Base-by-base conservation (phyloP, 495 filamentous ascomycete species). In the Oidiodendron maius region DNA sequence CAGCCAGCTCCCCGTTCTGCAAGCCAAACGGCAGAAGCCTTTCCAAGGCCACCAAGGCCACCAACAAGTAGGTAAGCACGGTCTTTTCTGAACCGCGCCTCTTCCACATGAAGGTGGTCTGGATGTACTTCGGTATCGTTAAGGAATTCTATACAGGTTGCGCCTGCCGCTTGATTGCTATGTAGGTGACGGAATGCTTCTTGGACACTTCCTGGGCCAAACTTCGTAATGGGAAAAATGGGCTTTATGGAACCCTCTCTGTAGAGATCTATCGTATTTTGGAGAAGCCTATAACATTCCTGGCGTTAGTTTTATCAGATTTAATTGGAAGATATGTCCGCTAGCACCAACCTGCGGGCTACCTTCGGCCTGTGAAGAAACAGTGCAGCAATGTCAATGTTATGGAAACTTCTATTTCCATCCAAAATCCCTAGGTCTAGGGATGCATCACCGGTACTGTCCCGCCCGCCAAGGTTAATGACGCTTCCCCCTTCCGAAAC, bases 11-110 rank as follows among this genome's bases (percentile, higher is more conserved):
- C 80, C 23, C 73, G 70, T 21, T 66, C 55, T 10, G 71, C 72
- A 66, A 86, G 71, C 77, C 76, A 82, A 1, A 62, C 67, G 2
- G 78, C 65, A 51, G 84, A 71, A 42, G 74, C 71, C 37, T 73
- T 69, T 16, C 81, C 81, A 12, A 86, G 68, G 6, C 80, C 82
- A 15, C 81, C 78, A 1, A 81, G 74, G 37, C 81, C 76, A 13
- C 81, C 78, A 37, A 80, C 67, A 13, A 85, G 56, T 24, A 84
- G 60, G 50, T 84, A 83, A 3, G 71, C 71, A 34, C 28, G 28
- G n/a, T 34, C 28, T 8, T 8, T n/a, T 34, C 28, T 8, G n/a
- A 34, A 34, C 9, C 28, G 8, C n/a, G 28, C 8, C 28, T 34
- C 9, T 8, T 34, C 28, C 9, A n/a, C 28, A n/a, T 9, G n/a